A percentile compares a stretch with the other conserved stretches of the same genome.
These are phyloP conservation scores for Phytophthora idaei DNA, from an alignment of 352 stramenopile genomes.

Conservation along the genomic window DNA sequence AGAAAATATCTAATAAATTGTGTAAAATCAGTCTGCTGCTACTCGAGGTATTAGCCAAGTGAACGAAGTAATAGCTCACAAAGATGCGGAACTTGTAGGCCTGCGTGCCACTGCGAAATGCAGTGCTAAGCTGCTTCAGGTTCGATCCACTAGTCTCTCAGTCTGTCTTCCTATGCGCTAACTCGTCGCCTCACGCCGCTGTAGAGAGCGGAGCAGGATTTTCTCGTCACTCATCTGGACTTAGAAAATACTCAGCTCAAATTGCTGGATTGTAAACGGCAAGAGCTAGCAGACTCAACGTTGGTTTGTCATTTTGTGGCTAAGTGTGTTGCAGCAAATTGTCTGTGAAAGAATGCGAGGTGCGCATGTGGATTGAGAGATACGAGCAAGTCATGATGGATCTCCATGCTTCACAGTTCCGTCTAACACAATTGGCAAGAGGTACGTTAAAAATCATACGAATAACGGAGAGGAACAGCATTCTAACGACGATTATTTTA, in stretches of 20 bases:
- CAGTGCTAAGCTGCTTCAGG: conserved; percentile 76
- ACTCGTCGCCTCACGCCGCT: background rate
- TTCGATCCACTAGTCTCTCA: conserved; percentile 14
- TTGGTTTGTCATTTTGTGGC: background rate
- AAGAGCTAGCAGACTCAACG: background rate
- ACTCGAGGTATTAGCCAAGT: conserved; percentile 47
- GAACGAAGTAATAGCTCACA: conserved; percentile 70
- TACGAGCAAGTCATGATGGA: conserved; percentile 90
- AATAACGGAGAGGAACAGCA: background rate
- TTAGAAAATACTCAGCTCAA: conserved; percentile 73
- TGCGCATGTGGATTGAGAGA: conserved; percentile 73
- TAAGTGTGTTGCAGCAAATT: conserved; percentile 37
- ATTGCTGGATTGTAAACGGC: conserved; percentile 74
- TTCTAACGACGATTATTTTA: background rate
- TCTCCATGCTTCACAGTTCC: conserved; percentile 76
- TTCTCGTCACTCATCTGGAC: conserved; percentile 64
- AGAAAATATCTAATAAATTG: background rate
- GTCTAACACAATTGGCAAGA: conserved; percentile 64
- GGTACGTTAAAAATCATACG: conserved; percentile 31
- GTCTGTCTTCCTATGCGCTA: background rate
- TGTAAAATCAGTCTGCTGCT: conserved; percentile 41
- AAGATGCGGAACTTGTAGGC: conserved; percentile 70
- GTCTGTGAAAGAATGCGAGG: conserved; percentile 56
- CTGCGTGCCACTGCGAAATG: conserved; percentile 66
- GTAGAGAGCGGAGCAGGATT: conserved; percentile 80